phyloP scores from a whole-genome alignment of 148 eudicot genomes.

The Rhododendron mucronatum region DNA sequence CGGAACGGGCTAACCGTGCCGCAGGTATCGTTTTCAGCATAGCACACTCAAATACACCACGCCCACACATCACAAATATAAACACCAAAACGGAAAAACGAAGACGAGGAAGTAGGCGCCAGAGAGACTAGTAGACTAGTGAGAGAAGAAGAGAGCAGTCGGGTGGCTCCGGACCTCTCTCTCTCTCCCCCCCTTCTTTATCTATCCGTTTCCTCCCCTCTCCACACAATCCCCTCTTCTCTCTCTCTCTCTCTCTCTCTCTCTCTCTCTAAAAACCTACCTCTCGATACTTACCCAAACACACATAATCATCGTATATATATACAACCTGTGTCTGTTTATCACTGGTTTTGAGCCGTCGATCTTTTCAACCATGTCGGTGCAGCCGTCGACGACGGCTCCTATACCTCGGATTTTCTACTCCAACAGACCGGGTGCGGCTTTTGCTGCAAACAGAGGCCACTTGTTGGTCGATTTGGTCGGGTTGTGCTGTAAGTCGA shows the following conservation, averaged over 20 bases:
- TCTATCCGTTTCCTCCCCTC: slow-evolving; percentile 29
- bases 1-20: no score
- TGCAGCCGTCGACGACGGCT: slow-evolving; percentile 37
- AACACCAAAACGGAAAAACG: slow-evolving; percentile 2
- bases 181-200: slow-evolving; percentile 10
- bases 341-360: background rate
- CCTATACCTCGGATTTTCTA: slow-evolving; percentile 26
- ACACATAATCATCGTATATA: background rate
- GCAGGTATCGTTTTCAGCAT: no score
- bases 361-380: slow-evolving; percentile 42
- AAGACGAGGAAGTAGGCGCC: slow-evolving; percentile 7
- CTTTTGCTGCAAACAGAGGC: slow-evolving; percentile 34
- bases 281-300: background rate
- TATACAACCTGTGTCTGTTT: background rate
- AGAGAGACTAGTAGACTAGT: background rate
- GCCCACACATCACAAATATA: background rate
- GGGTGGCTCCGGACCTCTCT: slow-evolving; percentile 29
- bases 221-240: slow-evolving; percentile 35
- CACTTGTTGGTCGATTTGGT: slow-evolving; percentile 54
- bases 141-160: background rate
- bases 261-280: slow-evolving; percentile 7
- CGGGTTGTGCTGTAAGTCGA: slow-evolving; percentile 39
- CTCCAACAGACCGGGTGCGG: slow-evolving; percentile 16
- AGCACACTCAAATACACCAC: background rate
- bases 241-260: background rate